Evolutionary conservation across 75 land plant genomes (phyloP).

Genomic region (Pseudotsuga menziesii): DNA sequence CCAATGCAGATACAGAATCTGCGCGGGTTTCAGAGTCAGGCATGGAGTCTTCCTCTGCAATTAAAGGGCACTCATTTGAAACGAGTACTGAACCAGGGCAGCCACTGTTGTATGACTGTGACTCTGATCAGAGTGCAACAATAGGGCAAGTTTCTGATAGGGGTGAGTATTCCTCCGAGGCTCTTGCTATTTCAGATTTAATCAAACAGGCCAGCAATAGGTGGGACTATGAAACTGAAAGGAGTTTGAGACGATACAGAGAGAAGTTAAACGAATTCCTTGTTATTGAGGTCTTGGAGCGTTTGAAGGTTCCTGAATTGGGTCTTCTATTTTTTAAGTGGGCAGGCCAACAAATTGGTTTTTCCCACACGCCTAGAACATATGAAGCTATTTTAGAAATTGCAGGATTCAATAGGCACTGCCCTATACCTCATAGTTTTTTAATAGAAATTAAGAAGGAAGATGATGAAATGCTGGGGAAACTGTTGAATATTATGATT

Average conservation of each 20-base stretch:
- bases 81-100: no score
- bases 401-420: slow-evolving; percentile 20
- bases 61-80: no score
- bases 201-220: background rate
- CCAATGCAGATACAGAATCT: no score
- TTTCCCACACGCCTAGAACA: slow-evolving; percentile 28
- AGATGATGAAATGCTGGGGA: slow-evolving; percentile 51
- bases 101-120: no score
- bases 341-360: slow-evolving; percentile 72
- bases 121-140: no score
- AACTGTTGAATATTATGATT: slow-evolving; percentile 50
- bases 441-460: slow-evolving; percentile 41
- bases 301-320: slow-evolving; percentile 33
- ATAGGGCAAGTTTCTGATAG: no score
- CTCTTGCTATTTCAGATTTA: background rate
- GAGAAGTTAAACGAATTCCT: slow-evolving; percentile 34
- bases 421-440: slow-evolving; percentile 24
- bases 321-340: slow-evolving; percentile 58
- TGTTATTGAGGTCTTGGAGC: slow-evolving; percentile 49
- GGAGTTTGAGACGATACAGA: slow-evolving; percentile 41
- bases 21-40: no score
- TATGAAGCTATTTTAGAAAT: slow-evolving; percentile 44
- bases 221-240: slow-evolving; percentile 24
- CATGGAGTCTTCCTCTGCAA: no score
- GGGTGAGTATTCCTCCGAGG: no score